Base-by-base conservation (phyloP, 2,329 filamentous ascomycete genomes). In the Venturia nashicola region DNA sequence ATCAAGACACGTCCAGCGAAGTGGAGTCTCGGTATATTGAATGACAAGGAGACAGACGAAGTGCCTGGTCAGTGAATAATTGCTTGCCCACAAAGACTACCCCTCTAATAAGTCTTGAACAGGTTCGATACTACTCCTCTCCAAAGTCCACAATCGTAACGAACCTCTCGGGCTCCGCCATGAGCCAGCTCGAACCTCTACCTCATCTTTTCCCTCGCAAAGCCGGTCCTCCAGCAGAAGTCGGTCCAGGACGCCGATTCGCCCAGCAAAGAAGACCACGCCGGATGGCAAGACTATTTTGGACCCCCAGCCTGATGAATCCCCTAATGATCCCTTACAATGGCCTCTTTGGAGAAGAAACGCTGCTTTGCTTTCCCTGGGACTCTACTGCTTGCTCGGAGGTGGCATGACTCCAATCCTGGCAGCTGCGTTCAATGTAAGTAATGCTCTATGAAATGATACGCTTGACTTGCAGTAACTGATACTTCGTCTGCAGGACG, bases 371-470 rank as follows among this genome's bases (percentile, higher is more conserved):
- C 70, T 96, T 0, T 93, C 88, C 0, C 79, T 97, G 4, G 93
- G 93, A 0, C 87, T 96, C 70, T 96, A 96, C 75, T 96, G 91
- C 74, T 89, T 97, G 85, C 76, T 97, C 20, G 93, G 93, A 64
- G 93, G 93, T 48, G 93, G 93, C 54, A 95, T 96, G 79, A 97
- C 92, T 0, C 89, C 94, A 0, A 79, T 97, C 39, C 81, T 97
- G 20, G 92, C 93, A 0, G 93, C 94, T 11, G 93, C 91, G 14
- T 97, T 97, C 77, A 86, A 86, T 40, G 51, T 36, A 36, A 27
- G 51, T 57, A 57, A 2, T 9, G 23, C 27, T 57, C 7, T 57
- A 14, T 8, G 32, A 8, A n/a, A 12, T 3, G 11, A 8, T 36
- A n/a, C 14, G n/a, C 51, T 34, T 27, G n/a, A 14, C 46, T n/a